Percentiles rank a stretch among this genome's conserved stretches.
Conservation (phyloP, 1,139 yeast genomes). For the Pichia sp. region DNA sequence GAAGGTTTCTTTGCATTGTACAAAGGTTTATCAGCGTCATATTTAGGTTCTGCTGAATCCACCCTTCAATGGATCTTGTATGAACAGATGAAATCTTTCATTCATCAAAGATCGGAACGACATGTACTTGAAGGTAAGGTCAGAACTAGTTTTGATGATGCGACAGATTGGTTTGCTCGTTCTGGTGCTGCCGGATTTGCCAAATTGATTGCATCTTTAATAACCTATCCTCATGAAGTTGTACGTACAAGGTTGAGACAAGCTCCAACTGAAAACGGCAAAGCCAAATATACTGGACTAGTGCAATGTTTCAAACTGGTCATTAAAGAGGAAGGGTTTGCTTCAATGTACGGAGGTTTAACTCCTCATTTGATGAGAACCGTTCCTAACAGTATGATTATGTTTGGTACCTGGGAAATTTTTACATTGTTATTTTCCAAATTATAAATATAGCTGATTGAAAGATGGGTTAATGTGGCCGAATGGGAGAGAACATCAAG, state of each 20-base stretch:
- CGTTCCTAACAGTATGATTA: constrained; percentile 94
- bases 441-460: constrained; percentile 8
- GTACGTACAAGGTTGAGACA: constrained; percentile 94
- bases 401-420: constrained; percentile 99
- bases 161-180: constrained; percentile 89
- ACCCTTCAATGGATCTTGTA: constrained; percentile 96
- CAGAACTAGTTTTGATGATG: constrained; percentile 59
- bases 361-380: constrained; percentile 96
- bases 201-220: constrained; percentile 85
- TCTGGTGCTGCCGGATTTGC: constrained; percentile 99
- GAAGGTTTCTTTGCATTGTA: constrained; percentile 84
- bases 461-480: background rate
- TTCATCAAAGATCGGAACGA: constrained; percentile 52
- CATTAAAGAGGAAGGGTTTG: constrained; percentile 85
- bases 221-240: constrained; percentile 97
- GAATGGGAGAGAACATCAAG: background rate
- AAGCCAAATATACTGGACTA: constrained; percentile 83
- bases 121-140: constrained; percentile 41
- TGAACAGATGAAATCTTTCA: constrained; percentile 83
- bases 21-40: constrained; percentile 88
- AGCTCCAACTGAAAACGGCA: constrained; percentile 78
- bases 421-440: constrained; percentile 65
- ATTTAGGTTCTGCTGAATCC: constrained; percentile 89
- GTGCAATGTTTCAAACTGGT: constrained; percentile 81
- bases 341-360: constrained; percentile 93